Evolutionary conservation across 257 asterid genomes (phyloP).

Genomic region (Misopates orontium): DNA sequence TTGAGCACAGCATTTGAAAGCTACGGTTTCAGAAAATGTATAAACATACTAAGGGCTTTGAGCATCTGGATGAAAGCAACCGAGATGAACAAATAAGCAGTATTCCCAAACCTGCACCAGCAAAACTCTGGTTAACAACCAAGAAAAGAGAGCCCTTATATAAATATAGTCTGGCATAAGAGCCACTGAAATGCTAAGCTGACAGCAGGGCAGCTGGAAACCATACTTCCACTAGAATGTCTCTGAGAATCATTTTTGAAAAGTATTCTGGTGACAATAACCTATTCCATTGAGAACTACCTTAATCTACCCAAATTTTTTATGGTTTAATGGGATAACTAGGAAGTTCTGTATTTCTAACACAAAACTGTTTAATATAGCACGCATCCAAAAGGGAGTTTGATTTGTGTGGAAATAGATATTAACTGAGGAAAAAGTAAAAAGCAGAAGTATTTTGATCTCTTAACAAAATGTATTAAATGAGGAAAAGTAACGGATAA

Average conservation of each 20-base stretch:
- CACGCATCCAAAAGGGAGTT: neutral
- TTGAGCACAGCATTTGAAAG: constrained; percentile 15
- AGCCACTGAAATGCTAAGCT: neutral
- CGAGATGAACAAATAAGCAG: constrained; percentile 92
- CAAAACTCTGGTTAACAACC: constrained; percentile 23
- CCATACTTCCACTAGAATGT: neutral
- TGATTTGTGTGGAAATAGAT: neutral
- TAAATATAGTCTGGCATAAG: neutral
- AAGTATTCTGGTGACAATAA: neutral
- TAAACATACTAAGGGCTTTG: constrained; percentile 86
- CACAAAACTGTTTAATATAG: neutral
- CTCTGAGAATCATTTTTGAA: neutral
- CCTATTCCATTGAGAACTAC: constrained; percentile 1
- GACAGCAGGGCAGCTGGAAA: too few relatives aligned
- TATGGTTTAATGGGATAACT: neutral
- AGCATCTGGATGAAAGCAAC: constrained; percentile 99
- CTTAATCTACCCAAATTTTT: constrained; percentile 1
- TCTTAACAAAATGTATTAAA: neutral
- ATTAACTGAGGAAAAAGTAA: constrained; percentile 1
- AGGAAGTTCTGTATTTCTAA: neutral
- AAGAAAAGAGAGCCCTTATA: constrained; percentile 1
- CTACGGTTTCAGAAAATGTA: constrained; percentile 17
- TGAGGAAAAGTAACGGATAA: neutral
- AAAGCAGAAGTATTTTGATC: neutral
- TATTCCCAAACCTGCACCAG: constrained; percentile 91